phyloP scores from a whole-genome alignment of 2,329 filamentous ascomycete genomes.

The Neofusicoccum kwambonambiense region DNA sequence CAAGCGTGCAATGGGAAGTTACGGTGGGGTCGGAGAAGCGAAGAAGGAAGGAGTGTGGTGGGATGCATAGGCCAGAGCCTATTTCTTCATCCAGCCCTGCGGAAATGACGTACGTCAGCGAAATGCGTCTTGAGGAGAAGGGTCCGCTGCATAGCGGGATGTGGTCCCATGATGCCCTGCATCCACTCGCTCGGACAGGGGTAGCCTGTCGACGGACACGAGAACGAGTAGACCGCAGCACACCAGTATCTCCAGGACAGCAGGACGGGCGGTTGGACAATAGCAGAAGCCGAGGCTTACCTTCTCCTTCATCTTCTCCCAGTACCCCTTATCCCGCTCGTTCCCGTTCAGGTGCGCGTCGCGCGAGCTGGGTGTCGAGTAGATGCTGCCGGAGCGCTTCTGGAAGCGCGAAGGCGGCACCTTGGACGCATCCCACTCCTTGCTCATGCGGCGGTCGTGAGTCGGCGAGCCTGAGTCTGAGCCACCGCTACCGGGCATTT shows the following conservation, averaged over 20 bases:
- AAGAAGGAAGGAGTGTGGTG: background rate
- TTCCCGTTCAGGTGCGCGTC: constrained; percentile 62
- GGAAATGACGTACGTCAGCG: background rate
- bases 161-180: too few relatives aligned
- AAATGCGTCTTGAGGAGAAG: background rate
- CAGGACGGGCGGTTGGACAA: background rate
- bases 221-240: too few relatives aligned
- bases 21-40: background rate
- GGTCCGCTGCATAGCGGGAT: too few relatives aligned
- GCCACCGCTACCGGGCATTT: constrained; percentile 16
- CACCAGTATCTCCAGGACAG: too few relatives aligned
- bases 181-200: too few relatives aligned
- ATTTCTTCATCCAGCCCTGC: constrained; percentile 17
- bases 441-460: constrained; percentile 36
- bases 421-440: constrained; percentile 60
- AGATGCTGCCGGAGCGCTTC: constrained; percentile 68
- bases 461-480: constrained; percentile 2
- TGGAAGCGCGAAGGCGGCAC: constrained; percentile 67
- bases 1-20: background rate
- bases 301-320: constrained; percentile 53
- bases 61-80: background rate
- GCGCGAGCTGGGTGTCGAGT: constrained; percentile 62
- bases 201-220: too few relatives aligned
- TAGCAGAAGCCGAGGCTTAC: constrained; percentile 20
- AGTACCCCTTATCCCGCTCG: constrained; percentile 54